Evolutionary conservation across 2,329 filamentous ascomycete genomes (phyloP).

Genomic region (Fusarium longipes): DNA sequence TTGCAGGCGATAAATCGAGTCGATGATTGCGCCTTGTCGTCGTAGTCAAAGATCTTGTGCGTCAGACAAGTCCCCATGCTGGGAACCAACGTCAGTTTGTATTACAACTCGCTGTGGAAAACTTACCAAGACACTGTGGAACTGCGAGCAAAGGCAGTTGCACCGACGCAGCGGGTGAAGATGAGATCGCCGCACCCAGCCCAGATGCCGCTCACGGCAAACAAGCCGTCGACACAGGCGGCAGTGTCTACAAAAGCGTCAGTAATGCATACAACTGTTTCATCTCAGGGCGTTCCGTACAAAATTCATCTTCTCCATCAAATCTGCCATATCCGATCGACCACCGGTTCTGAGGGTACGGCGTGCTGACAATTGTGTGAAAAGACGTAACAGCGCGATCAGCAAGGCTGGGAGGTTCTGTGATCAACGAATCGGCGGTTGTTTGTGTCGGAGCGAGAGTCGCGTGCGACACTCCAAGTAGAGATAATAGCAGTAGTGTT

Average conservation of each 20-base stretch:
- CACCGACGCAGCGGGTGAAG: neutral
- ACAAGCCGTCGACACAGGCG: neutral
- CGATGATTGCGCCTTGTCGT: neutral
- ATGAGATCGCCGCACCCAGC: neutral
- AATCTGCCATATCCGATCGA: neutral
- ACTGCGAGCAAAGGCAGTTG: neutral
- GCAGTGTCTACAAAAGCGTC: neutral
- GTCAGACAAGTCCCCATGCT: neutral
- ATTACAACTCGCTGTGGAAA: too few species aligned
- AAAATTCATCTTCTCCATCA: neutral
- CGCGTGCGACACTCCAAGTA: neutral
- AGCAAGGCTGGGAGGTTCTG: neutral
- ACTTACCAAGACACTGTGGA: neutral
- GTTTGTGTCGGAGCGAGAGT: neutral
- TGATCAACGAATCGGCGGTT: neutral
- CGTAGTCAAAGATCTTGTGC: neutral
- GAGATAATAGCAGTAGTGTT: neutral
- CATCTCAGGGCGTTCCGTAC: neutral
- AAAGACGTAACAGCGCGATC: neutral
- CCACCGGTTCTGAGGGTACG: neutral
- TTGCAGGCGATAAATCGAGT: neutral
- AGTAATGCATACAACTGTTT: neutral
- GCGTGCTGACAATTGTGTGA: neutral
- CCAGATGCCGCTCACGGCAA: neutral
- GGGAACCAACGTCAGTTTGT: neutral